Base-by-base conservation (phyloP, 164 flowering plant species). In the Stephania japonica region DNA sequence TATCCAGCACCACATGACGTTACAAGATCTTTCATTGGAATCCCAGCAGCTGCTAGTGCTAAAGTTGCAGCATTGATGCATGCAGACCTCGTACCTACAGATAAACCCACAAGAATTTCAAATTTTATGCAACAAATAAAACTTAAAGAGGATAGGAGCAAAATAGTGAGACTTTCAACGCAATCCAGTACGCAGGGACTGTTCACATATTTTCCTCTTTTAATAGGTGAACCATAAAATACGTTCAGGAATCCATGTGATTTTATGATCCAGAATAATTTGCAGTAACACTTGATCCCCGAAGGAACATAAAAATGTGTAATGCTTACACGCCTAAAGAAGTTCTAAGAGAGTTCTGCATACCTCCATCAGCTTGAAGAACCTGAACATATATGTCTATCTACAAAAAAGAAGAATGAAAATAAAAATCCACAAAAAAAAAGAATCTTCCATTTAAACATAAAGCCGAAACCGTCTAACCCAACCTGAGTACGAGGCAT, bases 321-420 rank as follows among this genome's bases (percentile, higher is more conserved):
- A 47, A 47, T 47, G 53, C 53, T 47, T 47, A 7, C 16, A 47
- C 12, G n/a, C 41, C 50, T 41, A 23, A 61, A 23, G 7, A 61
- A 4, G 7, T 61, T 21, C 8, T 23, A 61, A 18, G 16, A 67
- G 53, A 24, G 19, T 32, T 70, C 42, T 49, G 59, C 69, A 71
- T 87, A 95, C 99, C 99, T 82, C 97, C 99, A 87, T 95, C 99
- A 71, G 99, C 99, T 82, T 95, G 99, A 71, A 95, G 96, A 81
- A 95, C 99, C 85, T 95, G 98, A 66, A 95, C 91, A 83, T 85
- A 95, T 47, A 95, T 90, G 79, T 95, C 99, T 67, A 95, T 95
- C 99, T 95, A 89, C 80, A 79, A 78, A 67, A 67, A 24, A 6
- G 43, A 62, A 26, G 53, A 47, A 47, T 47, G 53, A 47, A 47